A percentile compares a stretch with the other conserved stretches of the same genome.
Evolutionary conservation across 352 stramenopile species (phyloP).

Genomic region (Phytophthora nicotianae): DNA sequence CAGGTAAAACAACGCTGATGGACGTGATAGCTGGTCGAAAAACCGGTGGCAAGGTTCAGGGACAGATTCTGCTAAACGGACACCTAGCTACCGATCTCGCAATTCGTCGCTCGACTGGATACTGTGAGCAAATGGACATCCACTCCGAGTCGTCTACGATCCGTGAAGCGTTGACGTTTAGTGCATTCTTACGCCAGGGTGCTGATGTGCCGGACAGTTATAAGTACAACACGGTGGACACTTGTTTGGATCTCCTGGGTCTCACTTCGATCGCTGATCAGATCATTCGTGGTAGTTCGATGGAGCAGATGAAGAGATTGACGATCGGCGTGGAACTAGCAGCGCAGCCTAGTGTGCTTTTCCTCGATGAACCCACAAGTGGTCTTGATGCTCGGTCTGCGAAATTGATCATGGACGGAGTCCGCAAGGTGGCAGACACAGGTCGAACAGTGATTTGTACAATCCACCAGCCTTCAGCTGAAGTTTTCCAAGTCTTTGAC

Average conservation of each 20-base stretch:
- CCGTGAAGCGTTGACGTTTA: not conserved
- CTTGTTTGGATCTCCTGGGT: not conserved
- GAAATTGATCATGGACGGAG: not conserved
- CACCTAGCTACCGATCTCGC: not conserved
- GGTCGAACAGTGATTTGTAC: not conserved
- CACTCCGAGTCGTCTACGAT: no score
- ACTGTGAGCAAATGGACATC: no score
- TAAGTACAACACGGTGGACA: not conserved
- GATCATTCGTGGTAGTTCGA: not conserved
- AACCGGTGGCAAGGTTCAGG: not conserved
- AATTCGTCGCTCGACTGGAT: not conserved
- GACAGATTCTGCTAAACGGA: not conserved
- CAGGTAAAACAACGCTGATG: no score
- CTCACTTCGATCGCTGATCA: not conserved
- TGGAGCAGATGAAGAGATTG: conserved; percentile 2
- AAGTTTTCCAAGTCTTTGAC: not conserved
- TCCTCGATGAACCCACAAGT: not conserved
- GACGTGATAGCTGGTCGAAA: not conserved
- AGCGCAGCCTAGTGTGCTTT: not conserved
- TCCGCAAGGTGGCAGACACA: not conserved
- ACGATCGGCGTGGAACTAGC: not conserved
- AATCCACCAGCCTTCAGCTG: not conserved
- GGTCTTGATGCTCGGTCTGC: not conserved
- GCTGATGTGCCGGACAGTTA: not conserved
- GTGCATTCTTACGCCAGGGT: not conserved